Evolutionary conservation across 305 asterid species (phyloP), one percentile per base, ranked within the genome.

Genomic region (Fraxinus velutina): DNA sequence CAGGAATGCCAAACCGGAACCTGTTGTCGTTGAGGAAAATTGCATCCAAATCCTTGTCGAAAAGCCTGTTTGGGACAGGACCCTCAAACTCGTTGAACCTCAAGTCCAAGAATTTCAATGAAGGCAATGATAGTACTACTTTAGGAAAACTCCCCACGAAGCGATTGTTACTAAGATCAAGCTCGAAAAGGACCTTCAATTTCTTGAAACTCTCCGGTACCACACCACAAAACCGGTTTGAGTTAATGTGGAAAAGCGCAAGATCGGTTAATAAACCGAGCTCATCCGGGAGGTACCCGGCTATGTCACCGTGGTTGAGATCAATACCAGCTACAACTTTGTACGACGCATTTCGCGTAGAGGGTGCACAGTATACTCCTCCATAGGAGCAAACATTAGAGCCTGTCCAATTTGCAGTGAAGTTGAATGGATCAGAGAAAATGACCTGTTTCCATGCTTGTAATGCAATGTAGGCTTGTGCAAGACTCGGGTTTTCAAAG

Each of bases 21-120:
- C 94, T 76, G 76, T 91, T 91, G 82, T 89, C 90, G 19, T 91
- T 91, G 0, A 89, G 76, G 83, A 91, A 91, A n/a, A 89, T 37
- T 0, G 93, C 93, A 33, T 91, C 94, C 10, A 91, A 85, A 5
- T 80, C 75, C 79, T 86, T 88, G 71, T 89, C 88, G 73, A 91
- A 89, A 0, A 91, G 37, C 33, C 57, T 47, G 3, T 30, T 77
- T 1, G 94, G 92, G 5, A 91, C 91, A 0, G 86, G 81, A 2
- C 94, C 94, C 79, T 91, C 93, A 44, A 91, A 91, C 12, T 91
- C 94, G 78, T 91, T 91, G 82, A 87, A 89, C 78, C 93, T 81
- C 0, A 91, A 81, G 78, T 91, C 94, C 78, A 91, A 76, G 77
- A 86, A 91, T 37, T 88, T 91, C 42, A 89, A 80, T 1, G 82